These are phyloP conservation scores for Globisporangium splendens DNA, from an alignment of 352 stramenopile genomes.

Conservation along the genomic window DNA sequence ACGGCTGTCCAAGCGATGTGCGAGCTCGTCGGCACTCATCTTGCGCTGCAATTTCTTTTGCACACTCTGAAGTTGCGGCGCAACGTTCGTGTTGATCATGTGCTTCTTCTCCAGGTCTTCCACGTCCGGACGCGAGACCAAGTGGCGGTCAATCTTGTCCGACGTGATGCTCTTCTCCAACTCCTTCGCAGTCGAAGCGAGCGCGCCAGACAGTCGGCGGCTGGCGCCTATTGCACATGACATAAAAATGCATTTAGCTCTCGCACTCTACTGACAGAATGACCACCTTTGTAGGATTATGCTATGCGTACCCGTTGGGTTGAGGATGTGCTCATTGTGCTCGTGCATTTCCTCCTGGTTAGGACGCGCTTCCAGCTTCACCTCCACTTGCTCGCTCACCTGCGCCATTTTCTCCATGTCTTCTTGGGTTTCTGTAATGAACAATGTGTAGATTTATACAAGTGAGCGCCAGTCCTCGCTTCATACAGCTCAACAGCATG, in stretches of 20 bases:
- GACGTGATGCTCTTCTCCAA: conserved; percentile 48
- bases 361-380: conserved; percentile 43
- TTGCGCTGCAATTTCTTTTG: conserved; percentile 73
- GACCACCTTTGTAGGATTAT: background rate
- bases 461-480: background rate
- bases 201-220: conserved; percentile 29
- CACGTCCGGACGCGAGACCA: conserved; percentile 52
- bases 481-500: background rate
- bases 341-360: conserved; percentile 49
- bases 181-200: conserved; percentile 43
- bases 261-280: too few relatives aligned
- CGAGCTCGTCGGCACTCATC: conserved; percentile 73
- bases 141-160: conserved; percentile 68
- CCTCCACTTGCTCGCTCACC: conserved; percentile 34
- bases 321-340: conserved; percentile 47
- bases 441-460: background rate
- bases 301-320: conserved; percentile 24
- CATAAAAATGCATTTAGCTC: too few relatives aligned
- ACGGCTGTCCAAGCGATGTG: conserved; percentile 58
- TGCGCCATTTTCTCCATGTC: conserved; percentile 37
- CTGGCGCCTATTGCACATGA: conserved; percentile 18
- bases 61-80: conserved; percentile 56
- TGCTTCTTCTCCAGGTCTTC: conserved; percentile 56
- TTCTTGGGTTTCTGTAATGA: conserved; percentile 25
- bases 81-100: conserved; percentile 50